Evolutionary conservation across 345 rosid genomes (phyloP), one percentile per base, ranked within the genome.

Genomic region (Populus tremula): DNA sequence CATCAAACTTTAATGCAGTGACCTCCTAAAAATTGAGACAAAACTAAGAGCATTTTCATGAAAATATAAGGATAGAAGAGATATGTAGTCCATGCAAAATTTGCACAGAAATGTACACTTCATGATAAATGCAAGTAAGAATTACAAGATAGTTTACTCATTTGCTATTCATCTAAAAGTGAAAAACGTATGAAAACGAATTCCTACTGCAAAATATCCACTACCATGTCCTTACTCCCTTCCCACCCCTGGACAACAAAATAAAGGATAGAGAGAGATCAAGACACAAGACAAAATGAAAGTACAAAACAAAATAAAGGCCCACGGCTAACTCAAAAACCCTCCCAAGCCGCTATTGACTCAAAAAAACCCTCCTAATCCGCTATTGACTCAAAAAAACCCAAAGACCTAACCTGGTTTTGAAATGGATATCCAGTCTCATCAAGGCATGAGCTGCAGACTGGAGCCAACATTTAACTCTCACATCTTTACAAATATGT

Each of bases 1-100:
- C 89, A 82, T 90, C 99, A 87, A 93, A 96, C 80, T 88, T 88
- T 76, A 96, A 77, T 45, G 97, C 94, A 78, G 95, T 93, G 70
- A 96, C 96, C 83, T 91, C 99, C 98, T 96, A 83, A 63, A 77
- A 83, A 77, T 35, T 67, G 62, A 75, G 71, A 41, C 41, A 25
- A 63, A 27, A 13, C 31, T 69, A 66, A 62, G 29, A 73, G 63
- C 29, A 25, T 12, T 61, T 23, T 61, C 63, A 54, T 65, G 54
- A 12, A 18, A 27, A 71, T 31, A 66, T 18, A 13, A 29, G 72
- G 36, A 9, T 2, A 39, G 18, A 14, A 6, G 45, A 66, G 2
- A 41, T 21, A 47, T 47, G 53, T 47, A 12, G 53, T 47, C 53
- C 53, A 47, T 47, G 65, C 65, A 61, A 61, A 61, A 61, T 61